phyloP scores from a whole-genome alignment of 2,329 filamentous ascomycete genomes.

The Claviceps spartinae region DNA sequence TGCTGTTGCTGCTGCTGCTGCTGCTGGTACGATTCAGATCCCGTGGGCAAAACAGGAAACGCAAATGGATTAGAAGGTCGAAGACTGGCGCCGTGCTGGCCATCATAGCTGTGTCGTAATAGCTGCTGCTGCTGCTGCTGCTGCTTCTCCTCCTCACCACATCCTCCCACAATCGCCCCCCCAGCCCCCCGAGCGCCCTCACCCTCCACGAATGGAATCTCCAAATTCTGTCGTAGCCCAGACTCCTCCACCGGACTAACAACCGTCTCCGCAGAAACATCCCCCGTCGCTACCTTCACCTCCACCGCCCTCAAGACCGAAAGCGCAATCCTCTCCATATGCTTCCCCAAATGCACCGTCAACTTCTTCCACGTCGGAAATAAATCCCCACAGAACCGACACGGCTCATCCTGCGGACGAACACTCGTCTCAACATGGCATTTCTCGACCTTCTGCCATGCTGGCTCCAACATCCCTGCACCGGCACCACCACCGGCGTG shows the following conservation, averaged over 20 bases:
- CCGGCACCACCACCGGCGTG: slow-evolving; percentile 17
- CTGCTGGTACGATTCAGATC: slow-evolving; percentile 13
- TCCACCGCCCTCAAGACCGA: slow-evolving; percentile 56
- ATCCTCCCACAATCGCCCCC: too few species aligned
- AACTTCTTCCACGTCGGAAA: slow-evolving; percentile 86
- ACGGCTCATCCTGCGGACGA: slow-evolving; percentile 61
- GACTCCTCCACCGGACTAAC: slow-evolving; percentile 54
- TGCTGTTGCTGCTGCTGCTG: slow-evolving; percentile 14
- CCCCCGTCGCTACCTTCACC: slow-evolving; percentile 28
- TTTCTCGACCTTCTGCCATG: slow-evolving; percentile 64
- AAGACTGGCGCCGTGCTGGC: slow-evolving; percentile 6
- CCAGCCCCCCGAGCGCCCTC: too few species aligned
- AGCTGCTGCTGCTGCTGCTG: background rate
- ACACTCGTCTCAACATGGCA: slow-evolving; percentile 59
- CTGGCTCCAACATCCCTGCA: slow-evolving; percentile 34
- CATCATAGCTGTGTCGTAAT: background rate
- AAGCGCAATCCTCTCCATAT: slow-evolving; percentile 85
- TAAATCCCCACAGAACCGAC: slow-evolving; percentile 71
- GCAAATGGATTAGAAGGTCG: slow-evolving; percentile 10
- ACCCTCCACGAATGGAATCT: too few species aligned
- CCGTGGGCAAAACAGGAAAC: slow-evolving; percentile 13
- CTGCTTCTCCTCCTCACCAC: too few species aligned
- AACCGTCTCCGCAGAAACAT: slow-evolving; percentile 46
- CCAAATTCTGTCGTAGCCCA: slow-evolving; percentile 22
- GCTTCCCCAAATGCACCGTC: slow-evolving; percentile 83